Percentiles rank a stretch among this genome's conserved stretches.
phyloP scores from a whole-genome alignment of 305 asterid species.

The Solanum hybrid region DNA sequence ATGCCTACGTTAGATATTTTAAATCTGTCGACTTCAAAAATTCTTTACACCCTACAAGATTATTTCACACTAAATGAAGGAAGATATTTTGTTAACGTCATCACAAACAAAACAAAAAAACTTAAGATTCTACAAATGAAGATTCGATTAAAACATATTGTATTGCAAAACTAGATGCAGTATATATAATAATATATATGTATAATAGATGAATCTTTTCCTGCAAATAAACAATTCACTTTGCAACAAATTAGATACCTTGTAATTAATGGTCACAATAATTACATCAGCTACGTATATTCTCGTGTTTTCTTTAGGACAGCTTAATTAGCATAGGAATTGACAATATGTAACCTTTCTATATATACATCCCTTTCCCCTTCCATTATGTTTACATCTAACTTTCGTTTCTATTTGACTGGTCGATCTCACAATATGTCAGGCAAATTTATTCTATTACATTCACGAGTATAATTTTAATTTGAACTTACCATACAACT shows the following conservation, averaged over 20 bases:
- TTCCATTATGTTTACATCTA: background rate
- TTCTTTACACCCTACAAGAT: background rate
- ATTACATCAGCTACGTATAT: background rate
- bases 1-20: background rate
- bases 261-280: background rate
- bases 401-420: background rate
- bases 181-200: background rate
- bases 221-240: background rate
- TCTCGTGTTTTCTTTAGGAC: background rate
- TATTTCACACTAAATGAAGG: background rate
- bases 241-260: background rate
- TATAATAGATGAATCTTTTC: background rate
- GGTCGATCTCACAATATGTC: background rate
- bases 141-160: background rate
- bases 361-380: background rate
- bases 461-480: background rate
- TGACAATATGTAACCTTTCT: background rate
- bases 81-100: background rate
- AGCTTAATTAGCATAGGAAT: background rate
- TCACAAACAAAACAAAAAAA: background rate
- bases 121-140: background rate
- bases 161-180: background rate
- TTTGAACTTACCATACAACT: background rate
- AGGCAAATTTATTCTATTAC: background rate
- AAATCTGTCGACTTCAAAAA: background rate